These are phyloP conservation scores for Trichoderma parareesei DNA, from an alignment of 495 filamentous ascomycete genomes.

Conservation along the genomic window DNA sequence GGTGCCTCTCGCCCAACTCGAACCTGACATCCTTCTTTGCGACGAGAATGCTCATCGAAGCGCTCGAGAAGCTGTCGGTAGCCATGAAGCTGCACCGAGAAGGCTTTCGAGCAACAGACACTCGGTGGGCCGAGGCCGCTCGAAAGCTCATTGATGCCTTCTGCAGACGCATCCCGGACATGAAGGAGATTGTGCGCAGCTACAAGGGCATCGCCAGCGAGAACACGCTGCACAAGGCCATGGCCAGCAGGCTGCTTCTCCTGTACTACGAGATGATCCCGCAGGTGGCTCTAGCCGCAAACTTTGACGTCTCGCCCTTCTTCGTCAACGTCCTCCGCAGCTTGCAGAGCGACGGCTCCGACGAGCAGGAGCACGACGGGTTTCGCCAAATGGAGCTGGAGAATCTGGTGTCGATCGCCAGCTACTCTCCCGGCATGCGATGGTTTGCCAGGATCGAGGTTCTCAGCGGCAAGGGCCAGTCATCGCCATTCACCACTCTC, in stretches of 20 bases:
- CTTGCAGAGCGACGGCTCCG: constrained; percentile 32
- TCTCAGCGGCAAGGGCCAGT: constrained; percentile 29
- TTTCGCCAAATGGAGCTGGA: constrained; percentile 61
- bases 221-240: constrained; percentile 71
- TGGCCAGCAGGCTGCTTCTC: constrained; percentile 61
- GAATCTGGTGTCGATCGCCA: constrained; percentile 67
- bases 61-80: constrained; percentile 66
- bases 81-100: constrained; percentile 48
- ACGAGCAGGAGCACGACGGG: constrained; percentile 35
- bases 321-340: constrained; percentile 57
- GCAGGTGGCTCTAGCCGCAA: constrained; percentile 69
- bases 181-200: constrained; percentile 64
- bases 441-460: constrained; percentile 53
- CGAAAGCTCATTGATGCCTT: constrained; percentile 64
- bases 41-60: constrained; percentile 63
- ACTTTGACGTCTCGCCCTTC: constrained; percentile 72
- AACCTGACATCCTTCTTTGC: constrained; percentile 76
- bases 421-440: constrained; percentile 67
- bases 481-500: constrained; percentile 61
- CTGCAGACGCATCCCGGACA: constrained; percentile 63
- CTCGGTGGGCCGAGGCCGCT: constrained; percentile 58
- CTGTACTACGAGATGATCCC: constrained; percentile 78
- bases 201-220: constrained; percentile 57
- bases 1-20: constrained; percentile 66
- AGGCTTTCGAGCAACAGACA: constrained; percentile 30